These are phyloP conservation scores for Hypoxylon intermedium DNA, from an alignment of 495 filamentous ascomycete genomes.

Conservation along the genomic window DNA sequence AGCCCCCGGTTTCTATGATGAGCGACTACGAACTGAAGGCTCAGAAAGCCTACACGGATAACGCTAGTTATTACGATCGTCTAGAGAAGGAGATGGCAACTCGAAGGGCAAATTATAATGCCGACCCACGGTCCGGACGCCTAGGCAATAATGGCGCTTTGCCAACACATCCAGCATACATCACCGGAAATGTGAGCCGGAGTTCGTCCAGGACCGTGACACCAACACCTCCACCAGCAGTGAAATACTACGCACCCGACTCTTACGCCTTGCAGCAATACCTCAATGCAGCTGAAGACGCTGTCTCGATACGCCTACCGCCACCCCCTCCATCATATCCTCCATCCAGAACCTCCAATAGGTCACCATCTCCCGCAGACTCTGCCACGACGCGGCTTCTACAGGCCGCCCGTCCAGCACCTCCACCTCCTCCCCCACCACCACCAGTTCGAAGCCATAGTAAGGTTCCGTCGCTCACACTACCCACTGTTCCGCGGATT, in stretches of 20 bases:
- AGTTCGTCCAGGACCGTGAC: conserved; percentile 29
- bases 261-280: conserved; percentile 37
- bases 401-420: no score
- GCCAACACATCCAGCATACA: conserved; percentile 59
- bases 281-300: conserved; percentile 26
- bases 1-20: no score
- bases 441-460: no score
- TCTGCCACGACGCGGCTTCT: no score
- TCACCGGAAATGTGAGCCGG: conserved; percentile 48
- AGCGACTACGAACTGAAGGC: conserved; percentile 32
- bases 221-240: conserved; percentile 21
- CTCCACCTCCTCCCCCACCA: no score
- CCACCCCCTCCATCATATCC: neutral
- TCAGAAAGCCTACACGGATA: conserved; percentile 35
- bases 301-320: neutral
- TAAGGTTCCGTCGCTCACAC: no score
- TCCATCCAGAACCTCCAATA: no score
- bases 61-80: conserved; percentile 41
- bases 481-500: no score
- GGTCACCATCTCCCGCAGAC: no score
- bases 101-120: conserved; percentile 3
- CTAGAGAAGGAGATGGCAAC: conserved; percentile 30
- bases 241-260: conserved; percentile 35
- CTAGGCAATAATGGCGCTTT: no score
- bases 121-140: conserved; percentile 6